Evolutionary conservation across 495 filamentous ascomycete species (phyloP), one percentile per base, ranked within the genome.

Genomic region (Aspergillus avenaceus): DNA sequence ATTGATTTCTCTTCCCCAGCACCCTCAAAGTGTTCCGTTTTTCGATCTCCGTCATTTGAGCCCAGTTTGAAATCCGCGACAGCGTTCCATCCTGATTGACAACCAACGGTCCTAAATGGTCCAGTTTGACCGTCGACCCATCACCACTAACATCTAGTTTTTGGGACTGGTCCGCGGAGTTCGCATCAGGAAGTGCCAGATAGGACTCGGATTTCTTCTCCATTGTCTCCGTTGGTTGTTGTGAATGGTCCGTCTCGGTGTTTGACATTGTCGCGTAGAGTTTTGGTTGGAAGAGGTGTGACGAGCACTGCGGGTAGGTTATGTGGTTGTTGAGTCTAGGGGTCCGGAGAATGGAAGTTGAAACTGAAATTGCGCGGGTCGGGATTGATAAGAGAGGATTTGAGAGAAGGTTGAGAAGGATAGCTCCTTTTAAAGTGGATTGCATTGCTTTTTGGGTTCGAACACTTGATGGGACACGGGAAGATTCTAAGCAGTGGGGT

Each of bases 21-120:
- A 87, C 64, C 28, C 84, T 71, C 58, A 87, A 46, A 37, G 84
- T 84, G 61, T 79, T 84, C 54, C 75, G 59, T 52, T 72, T 69
- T 68, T 87, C 83, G 21, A 79, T 74, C 14, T 78, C 82, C 11
- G 75, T 69, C 84, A 88, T 85, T 55, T 82, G 67, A 24, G 63
- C 69, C 84, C 84, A 88, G 66, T 88, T 88, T 48, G 74, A 57
- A 51, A 88, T 84, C 16, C 82, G 78, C 55, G 80, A 78, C 27
- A 86, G 60, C 16, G 80, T 79, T 12, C 84, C 84, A 64, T 88
- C 83, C 29, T 70, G 60, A 55, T 83, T 83, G n/a, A 88, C 80
- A 1, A 88, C 81, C 64, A 86, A 75, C 3, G 84, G 84, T 0
- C 84, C 84, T 0, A 88, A 62, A 46, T 78, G 72, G 59, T 84